Base-by-base conservation (phyloP, 2,329 filamentous ascomycete species). In the Exserohilum rostratum region DNA sequence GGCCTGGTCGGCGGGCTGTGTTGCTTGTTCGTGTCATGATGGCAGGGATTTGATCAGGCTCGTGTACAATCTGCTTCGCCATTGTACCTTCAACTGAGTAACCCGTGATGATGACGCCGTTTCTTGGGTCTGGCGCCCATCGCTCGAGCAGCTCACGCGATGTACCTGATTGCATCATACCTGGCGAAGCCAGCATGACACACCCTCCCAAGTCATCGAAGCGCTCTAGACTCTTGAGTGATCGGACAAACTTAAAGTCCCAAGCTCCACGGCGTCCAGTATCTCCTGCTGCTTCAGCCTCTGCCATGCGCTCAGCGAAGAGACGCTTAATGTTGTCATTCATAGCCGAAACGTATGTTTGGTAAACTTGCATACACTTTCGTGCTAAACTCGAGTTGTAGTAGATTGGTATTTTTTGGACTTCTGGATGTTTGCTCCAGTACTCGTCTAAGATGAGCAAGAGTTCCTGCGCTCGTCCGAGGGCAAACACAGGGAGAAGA, bases 71-170 rank as follows among this genome's bases (percentile, higher is more conserved):
- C 67, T 95, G 87, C 76, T 96, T 93, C 3, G 92, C 95, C 93
- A 99, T 98, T 0, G 95, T 99, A 5, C 95, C 95, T 76, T 99
- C 95, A 6, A 99, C 93, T 57, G 92, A 97, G 78, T 99, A 99
- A 72, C 95, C 95, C 0, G 95, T 99, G 75, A 99, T 96, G 66
- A 99, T 90, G 38, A 99, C 91, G n/a, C 93, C 95, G 70, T 99
- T 99, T 75, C 95, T 93, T 60, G 95, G 90, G 76, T 91, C 96
- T 0, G 95, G 95, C 1, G 93, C 93, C 95, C 95, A 99, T 66
- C 93, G 82, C 79, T 99, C 95, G 4, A 99, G 83, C 9, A 99
- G 80, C 72, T 97, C 91, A 72, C 95, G 84, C 68, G 92, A 96
- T 15, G 96, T 93, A 46, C 95, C 95, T 53, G 93, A 98, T 72